Percentiles rank a stretch among this genome's conserved stretches.
phyloP scores from a whole-genome alignment of 306 rosid species.

The Quercus agrifolia region DNA sequence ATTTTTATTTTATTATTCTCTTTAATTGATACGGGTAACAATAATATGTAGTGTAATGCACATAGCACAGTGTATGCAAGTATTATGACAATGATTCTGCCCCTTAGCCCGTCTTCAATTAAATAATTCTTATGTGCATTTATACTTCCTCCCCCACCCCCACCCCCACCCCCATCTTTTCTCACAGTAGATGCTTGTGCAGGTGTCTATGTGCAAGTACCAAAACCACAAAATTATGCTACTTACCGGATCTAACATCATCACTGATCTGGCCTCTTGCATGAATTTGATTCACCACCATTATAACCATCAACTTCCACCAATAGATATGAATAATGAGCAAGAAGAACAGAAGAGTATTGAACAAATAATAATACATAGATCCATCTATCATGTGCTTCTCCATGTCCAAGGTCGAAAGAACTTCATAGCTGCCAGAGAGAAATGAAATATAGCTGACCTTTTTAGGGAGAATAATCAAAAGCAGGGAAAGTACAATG shows the following conservation, averaged over 20 bases:
- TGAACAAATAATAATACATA: constrained; percentile 71
- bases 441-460: not conserved
- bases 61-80: not conserved
- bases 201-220: not conserved
- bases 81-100: not conserved
- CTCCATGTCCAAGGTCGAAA: constrained; percentile 50
- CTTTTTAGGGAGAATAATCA: not conserved
- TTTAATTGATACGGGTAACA: not conserved
- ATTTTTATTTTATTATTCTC: not conserved
- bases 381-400: constrained; percentile 59
- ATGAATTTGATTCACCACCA: constrained; percentile 83
- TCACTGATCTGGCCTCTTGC: constrained; percentile 76
- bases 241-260: constrained; percentile 92
- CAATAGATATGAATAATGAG: constrained; percentile 77
- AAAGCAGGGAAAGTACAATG: not conserved
- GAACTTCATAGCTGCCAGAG: constrained; percentile 69
- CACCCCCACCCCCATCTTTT: not conserved
- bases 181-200: not conserved
- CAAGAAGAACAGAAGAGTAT: constrained; percentile 68
- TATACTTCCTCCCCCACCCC: not conserved
- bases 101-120: not conserved
- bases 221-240: constrained; percentile 7
- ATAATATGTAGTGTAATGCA: not conserved
- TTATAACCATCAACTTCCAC: constrained; percentile 86
- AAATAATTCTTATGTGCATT: not conserved